Evolutionary conservation across 768 basidiomycete genomes (phyloP), one percentile per base, ranked within the genome.

Genomic region (Termitomyces sp.): DNA sequence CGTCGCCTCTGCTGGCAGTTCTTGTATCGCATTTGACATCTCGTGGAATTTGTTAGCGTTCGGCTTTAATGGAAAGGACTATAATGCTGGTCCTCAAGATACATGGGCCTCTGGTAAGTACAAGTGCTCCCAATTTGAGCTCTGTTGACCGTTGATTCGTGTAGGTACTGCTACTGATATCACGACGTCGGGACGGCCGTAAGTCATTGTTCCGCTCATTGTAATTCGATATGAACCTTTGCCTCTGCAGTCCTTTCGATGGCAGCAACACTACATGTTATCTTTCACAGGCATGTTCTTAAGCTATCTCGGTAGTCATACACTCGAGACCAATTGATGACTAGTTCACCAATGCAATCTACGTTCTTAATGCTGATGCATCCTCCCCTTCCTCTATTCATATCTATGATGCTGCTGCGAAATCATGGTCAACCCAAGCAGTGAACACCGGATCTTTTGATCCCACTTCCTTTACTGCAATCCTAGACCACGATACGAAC

Each of bases 401-500:
- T 75, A 89, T 97, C 59, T 97, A 87, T 74, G 82, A 94, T 65
- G 90, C 87, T 6, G 68, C 75, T 7, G 79, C 77, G 24, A 83
- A 84, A 60, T 79, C 87, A 0, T 96, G 94, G 94, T 82, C 88
- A 3, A 88, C 80, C 2, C 94, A 98, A 67, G 62, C 75, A 2
- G 80, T 80, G 16, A 79, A 73, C 6, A 64, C 78, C 36, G 70
- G 70, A 54, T 30, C 44, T n/a, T 86, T 88, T 63, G 85, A 94
- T 68, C 80, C 84, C 4, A 70, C 77, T 2, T 80, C 82, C 20
- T 87, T 86, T 65, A 78, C 75, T 28, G 82, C 89, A 28, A 85
- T 96, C 60, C 80, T 98, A 35, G 94, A 98, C 73, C 94, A 96
- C 62, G 94, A 98, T 70, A 98, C 94, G 51, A 94, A 96, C 61